Evolutionary conservation across 2,329 filamentous ascomycete genomes (phyloP).

Genomic region (Hymenoscyphus infarciens): DNA sequence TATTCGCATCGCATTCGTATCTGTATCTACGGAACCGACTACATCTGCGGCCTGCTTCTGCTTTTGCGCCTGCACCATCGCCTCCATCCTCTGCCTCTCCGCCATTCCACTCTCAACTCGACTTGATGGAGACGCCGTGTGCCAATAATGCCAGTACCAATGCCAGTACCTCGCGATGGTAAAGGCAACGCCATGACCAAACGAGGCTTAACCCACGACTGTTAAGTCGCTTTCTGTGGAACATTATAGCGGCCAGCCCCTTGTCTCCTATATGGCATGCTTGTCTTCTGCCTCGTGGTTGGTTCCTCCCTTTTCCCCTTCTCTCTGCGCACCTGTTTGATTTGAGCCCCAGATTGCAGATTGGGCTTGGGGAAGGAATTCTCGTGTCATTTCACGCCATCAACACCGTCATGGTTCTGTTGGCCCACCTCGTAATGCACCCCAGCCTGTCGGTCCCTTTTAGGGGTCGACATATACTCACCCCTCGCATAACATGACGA

Average conservation of each 20-base stretch:
- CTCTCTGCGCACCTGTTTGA: neutral
- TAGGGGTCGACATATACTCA: neutral
- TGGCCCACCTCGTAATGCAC: neutral
- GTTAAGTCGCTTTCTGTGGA: neutral
- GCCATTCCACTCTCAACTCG: neutral
- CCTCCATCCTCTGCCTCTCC: neutral
- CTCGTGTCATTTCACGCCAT: neutral
- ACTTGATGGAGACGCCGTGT: neutral
- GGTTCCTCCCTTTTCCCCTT: neutral
- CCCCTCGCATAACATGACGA: neutral
- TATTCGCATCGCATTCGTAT: slow-evolving; percentile 3
- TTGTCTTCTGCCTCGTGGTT: slow-evolving; percentile 1
- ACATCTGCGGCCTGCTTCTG: neutral
- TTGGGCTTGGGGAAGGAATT: neutral
- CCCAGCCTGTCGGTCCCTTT: neutral
- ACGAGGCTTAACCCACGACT: neutral
- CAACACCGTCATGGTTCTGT: neutral
- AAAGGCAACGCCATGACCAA: neutral
- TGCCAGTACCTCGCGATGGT: neutral
- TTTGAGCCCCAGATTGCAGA: neutral
- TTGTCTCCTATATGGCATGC: slow-evolving; percentile 3
- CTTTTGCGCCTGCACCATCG: neutral
- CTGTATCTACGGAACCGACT: neutral
- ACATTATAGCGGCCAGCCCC: neutral
- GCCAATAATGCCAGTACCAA: neutral